Conservation (phyloP, 1,139 yeast species). For the Taphrina confusa region DNA sequence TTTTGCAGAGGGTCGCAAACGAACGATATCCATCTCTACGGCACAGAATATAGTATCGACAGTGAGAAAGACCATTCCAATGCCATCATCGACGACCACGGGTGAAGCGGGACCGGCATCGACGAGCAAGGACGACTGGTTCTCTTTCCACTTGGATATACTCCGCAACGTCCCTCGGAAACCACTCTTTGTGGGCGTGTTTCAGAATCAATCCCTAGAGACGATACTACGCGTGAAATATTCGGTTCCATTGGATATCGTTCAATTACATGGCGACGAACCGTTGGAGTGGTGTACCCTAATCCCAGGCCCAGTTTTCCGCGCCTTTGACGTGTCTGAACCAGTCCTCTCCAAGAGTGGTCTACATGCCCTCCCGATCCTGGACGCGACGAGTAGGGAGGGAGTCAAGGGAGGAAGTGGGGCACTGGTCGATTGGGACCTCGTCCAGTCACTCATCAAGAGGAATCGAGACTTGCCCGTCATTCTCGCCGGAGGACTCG, state of each 20-base stretch:
- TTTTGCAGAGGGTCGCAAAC: slow-evolving; percentile 73
- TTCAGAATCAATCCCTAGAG: slow-evolving; percentile 72
- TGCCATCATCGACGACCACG: not conserved
- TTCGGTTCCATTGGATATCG: slow-evolving; percentile 64
- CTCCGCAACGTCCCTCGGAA: slow-evolving; percentile 50
- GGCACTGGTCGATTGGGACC: slow-evolving; percentile 67
- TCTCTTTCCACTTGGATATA: slow-evolving; percentile 45
- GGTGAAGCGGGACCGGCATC: not conserved
- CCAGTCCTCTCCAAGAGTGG: slow-evolving; percentile 43
- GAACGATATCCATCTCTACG: slow-evolving; percentile 61
- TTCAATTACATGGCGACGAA: slow-evolving; percentile 89
- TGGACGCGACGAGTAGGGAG: slow-evolving; percentile 53
- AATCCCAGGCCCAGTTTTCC: slow-evolving; percentile 65
- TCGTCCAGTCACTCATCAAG: slow-evolving; percentile 31
- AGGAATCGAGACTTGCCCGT: slow-evolving; percentile 41
- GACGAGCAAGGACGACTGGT: slow-evolving; percentile 45
- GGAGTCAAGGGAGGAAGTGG: slow-evolving; percentile 95
- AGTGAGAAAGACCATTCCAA: slow-evolving; percentile 40
- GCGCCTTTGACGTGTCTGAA: slow-evolving; percentile 57
- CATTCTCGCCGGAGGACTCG: slow-evolving; percentile 86
- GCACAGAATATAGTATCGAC: slow-evolving; percentile 58
- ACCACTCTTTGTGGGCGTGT: slow-evolving; percentile 85
- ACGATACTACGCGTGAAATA: slow-evolving; percentile 57
- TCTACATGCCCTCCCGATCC: slow-evolving; percentile 58
- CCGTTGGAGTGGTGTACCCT: slow-evolving; percentile 57